A percentile compares a stretch with the other conserved stretches of the same genome.
These are phyloP conservation scores for Spirogloea muscicola DNA, from an alignment of 139 green algal species.

Conservation along the genomic window DNA sequence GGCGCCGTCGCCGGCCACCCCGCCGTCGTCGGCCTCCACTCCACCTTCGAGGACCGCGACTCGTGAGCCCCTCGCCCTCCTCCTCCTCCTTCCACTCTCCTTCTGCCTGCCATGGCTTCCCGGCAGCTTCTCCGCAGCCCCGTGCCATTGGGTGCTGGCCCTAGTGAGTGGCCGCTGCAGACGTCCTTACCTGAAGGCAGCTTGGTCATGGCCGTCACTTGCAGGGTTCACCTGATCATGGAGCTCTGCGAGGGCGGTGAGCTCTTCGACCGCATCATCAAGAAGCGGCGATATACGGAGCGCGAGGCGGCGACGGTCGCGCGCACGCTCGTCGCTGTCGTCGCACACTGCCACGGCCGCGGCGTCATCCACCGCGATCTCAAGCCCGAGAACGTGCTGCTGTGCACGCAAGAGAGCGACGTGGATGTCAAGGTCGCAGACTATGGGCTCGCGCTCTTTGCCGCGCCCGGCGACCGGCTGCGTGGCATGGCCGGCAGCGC, in stretches of 20 bases:
- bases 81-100: no score
- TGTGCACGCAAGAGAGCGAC: constrained; percentile 63
- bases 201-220: no score
- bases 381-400: constrained; percentile 95
- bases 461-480: constrained; percentile 75
- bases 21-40: background rate
- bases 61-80: no score
- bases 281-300: constrained; percentile 74
- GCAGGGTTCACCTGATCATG: constrained; percentile 64
- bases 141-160: no score
- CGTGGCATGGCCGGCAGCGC: constrained; percentile 75
- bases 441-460: constrained; percentile 84
- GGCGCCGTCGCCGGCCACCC: background rate
- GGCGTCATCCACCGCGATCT: constrained; percentile 87
- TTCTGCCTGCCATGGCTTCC: no score
- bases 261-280: constrained; percentile 88
- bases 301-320: constrained; percentile 74
- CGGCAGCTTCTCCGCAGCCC: no score
- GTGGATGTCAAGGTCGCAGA: constrained; percentile 85
- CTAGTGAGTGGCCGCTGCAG: no score
- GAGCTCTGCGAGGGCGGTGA: constrained; percentile 87
- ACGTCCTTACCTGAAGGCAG: no score
- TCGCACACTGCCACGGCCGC: constrained; percentile 85
- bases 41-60: background rate
- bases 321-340: constrained; percentile 80